Evolutionary conservation across 805 yeast genomes (phyloP), one percentile per base, ranked within the genome.

Genomic region (Komagataella populi): DNA sequence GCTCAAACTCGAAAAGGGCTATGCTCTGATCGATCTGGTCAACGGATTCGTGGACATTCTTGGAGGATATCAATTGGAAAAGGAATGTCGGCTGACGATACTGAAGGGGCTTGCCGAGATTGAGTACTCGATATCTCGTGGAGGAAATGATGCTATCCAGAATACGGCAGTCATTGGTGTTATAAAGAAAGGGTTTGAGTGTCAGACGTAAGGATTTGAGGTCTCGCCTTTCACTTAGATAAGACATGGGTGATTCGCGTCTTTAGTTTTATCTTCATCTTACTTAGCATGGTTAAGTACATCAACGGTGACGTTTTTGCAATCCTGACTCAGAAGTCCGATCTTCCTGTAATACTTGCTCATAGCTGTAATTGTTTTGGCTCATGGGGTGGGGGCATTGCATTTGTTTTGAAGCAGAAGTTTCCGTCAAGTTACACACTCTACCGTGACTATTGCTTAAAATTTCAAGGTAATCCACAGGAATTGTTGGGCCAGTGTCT

Each of bases 101-200:
- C 69, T 88, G 52, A 75, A 77, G 55, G 88, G 88, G 1, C 69
- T 93, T 50, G 80, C 90, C 12, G 96, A 91, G 53, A 78, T 93
- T 22, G 99, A 93, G 68, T 91, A 90, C 64, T 84, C 95, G 1
- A 83, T 93, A 44, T 81, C 95, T 16, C 82, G 80, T 63, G 99
- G 99, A 7, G 97, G 98, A 2, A 86, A 82, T 61, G 96, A 90
- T 54, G 85, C 83, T 63, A 77, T 93, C 36, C 97, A 91, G 62
- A 78, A 87, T 47, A 85, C 93, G 60, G 97, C 96, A 1, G 81
- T 86, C 51, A 83, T 93, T 51, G 96, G 96, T 0, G 87, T 83
- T 6, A 80, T 93, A 39, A 90, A 89, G 64, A 68, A 68, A 14
- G 83, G 87, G 0, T 65, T 83, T 67, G 84, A 80, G 56, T 53